Conservation (phyloP, 129 eudicot species). For the Helianthus tuberosus region DNA sequence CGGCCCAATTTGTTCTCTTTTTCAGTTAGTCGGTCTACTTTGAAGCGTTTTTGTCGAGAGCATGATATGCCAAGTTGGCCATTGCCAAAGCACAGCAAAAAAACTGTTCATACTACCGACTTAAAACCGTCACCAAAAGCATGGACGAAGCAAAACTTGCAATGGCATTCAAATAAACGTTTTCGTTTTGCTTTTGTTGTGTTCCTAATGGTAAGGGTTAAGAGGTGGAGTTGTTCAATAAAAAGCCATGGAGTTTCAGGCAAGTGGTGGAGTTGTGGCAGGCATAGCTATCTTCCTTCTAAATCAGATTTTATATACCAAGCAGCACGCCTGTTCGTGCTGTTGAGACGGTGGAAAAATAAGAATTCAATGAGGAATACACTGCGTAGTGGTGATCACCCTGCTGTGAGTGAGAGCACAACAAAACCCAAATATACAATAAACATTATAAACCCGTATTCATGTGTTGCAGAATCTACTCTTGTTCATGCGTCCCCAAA, state of each 20-base stretch:
- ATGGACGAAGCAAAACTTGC: background rate
- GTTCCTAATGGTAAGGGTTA: constrained; percentile 9
- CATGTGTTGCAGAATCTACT: background rate
- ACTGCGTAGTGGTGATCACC: background rate
- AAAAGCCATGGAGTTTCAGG: constrained; percentile 4
- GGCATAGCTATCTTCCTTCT: constrained; percentile 4
- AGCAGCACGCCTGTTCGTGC: background rate
- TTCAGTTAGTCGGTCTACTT: constrained; percentile 22
- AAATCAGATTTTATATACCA: background rate
- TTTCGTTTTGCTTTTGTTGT: background rate
- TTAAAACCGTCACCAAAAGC: background rate
- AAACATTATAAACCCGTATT: background rate
- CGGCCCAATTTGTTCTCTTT: background rate
- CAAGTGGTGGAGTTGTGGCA: constrained; percentile 15
- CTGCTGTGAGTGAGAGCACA: background rate
- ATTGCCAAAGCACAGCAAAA: constrained; percentile 14
- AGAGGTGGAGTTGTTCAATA: constrained; percentile 21
- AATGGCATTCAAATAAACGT: background rate
- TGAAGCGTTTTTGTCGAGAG: constrained; percentile 25
- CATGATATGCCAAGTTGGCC: constrained; percentile 18
- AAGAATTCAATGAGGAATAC: background rate
- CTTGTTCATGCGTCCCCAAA: constrained; percentile 7
- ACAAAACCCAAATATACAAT: background rate
- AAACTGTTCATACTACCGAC: background rate
- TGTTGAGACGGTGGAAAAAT: background rate